Base-by-base conservation (phyloP, 192 early-diverging fungal species). In the Anaeromyces robustus region DNA sequence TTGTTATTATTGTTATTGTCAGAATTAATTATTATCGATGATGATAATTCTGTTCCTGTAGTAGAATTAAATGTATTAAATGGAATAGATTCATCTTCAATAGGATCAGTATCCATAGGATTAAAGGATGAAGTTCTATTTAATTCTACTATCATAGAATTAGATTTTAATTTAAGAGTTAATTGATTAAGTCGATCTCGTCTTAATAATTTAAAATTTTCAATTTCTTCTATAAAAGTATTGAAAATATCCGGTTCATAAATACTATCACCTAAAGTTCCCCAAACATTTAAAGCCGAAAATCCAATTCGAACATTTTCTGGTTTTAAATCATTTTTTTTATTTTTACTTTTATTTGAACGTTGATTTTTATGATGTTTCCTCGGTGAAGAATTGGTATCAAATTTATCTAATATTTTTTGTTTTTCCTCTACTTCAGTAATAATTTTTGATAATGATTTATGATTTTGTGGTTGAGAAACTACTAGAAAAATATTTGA, bases 201-300 rank as follows among this genome's bases (percentile, higher is more conserved):
- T 9, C 18, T 68, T n/a, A 68, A 22, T n/a, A 3, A 28, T 68
- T 26, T 68, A 68, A 68, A 68, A 68, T 26, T 68, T 68, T 68
- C 52, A 0, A 68, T 68, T 68, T 68, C 52, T 68, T 68, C 26
- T n/a, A 78, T 11, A 39, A 78, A 39, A 11, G 78, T 22, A 39
- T 78, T 78, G 12, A 78, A 78, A 39, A 78, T 39, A 29, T 28
- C 12, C 9, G 78, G 78, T 31, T 78, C 78, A 39, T 78, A 78
- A n/a, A 78, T 78, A 31, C 31, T 34, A 39, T 78, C 78, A 39
- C 78, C 78, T 31, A 78, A n/a, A 11, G 78, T 34, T 19, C 78
- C 78, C 78, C 78, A 78, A 9, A 78, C 78, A 78, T 78, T 78
- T 31, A 78, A 39, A n/a, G 78, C 78, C n/a, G 78, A 78, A 31